phyloP scores from a whole-genome alignment of 2,329 filamentous ascomycete genomes.

The Hypoxylon sp. region DNA sequence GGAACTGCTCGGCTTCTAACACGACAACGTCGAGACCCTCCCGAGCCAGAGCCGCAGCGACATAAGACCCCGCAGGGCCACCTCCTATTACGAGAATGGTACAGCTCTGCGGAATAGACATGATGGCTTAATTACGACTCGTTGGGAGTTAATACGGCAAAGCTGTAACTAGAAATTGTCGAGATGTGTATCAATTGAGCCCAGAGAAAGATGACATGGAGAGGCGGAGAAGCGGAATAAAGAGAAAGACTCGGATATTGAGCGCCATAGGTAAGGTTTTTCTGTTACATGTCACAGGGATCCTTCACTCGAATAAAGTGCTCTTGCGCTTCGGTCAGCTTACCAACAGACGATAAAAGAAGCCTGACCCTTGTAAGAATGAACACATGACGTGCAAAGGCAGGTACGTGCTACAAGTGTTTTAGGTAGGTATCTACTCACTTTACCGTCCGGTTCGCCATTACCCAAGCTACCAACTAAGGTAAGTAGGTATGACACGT shows the following conservation, averaged over 20 bases:
- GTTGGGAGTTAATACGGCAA: background rate
- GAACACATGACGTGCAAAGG: background rate
- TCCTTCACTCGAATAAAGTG: background rate
- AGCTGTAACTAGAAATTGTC: background rate
- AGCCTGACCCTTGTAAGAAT: background rate
- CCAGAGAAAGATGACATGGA: background rate
- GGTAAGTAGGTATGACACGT: no score
- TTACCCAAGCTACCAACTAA: no score
- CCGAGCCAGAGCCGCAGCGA: conserved; percentile 60
- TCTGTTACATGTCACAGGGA: background rate
- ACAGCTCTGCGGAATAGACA: conserved; percentile 31
- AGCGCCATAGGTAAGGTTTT: background rate
- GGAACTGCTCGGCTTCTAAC: conserved; percentile 61
- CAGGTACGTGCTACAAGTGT: background rate
- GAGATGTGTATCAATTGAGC: background rate
- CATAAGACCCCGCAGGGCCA: conserved; percentile 63
- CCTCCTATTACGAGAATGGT: conserved; percentile 58
- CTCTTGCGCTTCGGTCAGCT: background rate
- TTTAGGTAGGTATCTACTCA: background rate
- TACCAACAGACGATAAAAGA: background rate
- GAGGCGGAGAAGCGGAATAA: background rate
- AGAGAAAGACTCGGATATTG: background rate
- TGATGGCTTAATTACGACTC: background rate
- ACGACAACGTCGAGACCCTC: conserved; percentile 62
- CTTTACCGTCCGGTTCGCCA: no score